These are phyloP conservation scores for Nicotiana noctiflora DNA, from an alignment of 257 asterid species.

Conservation along the genomic window DNA sequence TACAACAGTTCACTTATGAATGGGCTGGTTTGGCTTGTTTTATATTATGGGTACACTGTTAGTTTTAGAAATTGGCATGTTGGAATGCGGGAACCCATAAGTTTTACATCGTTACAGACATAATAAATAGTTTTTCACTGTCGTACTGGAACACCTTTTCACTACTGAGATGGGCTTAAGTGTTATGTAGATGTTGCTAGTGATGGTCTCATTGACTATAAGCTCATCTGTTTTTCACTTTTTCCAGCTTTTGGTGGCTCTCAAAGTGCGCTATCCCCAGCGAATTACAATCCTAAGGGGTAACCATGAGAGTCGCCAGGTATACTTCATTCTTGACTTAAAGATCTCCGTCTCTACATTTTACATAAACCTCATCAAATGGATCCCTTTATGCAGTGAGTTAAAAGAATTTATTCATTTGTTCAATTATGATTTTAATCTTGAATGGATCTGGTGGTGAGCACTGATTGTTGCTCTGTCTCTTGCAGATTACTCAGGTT, in stretches of 20 bases:
- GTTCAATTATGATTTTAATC: neutral
- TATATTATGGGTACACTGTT: neutral
- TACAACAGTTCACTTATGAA: neutral
- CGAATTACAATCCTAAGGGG: constrained; percentile 64
- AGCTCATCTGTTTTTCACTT: neutral
- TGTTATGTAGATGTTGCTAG: neutral
- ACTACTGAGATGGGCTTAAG: neutral
- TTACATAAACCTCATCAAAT: neutral
- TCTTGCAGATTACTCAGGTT: constrained; percentile 67
- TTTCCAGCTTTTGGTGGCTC: constrained; percentile 42
- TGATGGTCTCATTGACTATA: neutral
- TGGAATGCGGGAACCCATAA: neutral
- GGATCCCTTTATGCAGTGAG: neutral
- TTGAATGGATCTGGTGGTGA: neutral
- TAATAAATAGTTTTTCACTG: neutral
- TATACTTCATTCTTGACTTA: constrained; percentile 14
- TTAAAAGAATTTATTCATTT: neutral
- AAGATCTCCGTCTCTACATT: neutral
- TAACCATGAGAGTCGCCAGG: constrained; percentile 81
- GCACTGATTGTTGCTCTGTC: constrained; percentile 10
- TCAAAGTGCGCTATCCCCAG: constrained; percentile 47
- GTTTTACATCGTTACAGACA: neutral
- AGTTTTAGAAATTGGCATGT: neutral
- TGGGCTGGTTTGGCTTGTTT: neutral
- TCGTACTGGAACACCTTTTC: neutral